phyloP scores from a whole-genome alignment of 108 stramenopile genomes.

The Cyclotella sp. region DNA sequence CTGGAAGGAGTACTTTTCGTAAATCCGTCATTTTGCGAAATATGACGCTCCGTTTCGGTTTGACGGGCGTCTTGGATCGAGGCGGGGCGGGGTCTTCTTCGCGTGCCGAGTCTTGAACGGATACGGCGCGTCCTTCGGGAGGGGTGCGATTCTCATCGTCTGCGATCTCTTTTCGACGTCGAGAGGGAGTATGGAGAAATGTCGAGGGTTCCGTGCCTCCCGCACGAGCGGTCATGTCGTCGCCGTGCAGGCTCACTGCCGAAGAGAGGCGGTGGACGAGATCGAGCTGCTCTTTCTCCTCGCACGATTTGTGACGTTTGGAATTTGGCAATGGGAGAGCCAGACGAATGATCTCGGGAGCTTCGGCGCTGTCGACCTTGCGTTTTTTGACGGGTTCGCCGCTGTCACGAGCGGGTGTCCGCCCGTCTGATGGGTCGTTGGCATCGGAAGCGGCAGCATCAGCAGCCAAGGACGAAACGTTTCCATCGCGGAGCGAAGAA shows the following conservation, averaged over 20 bases:
- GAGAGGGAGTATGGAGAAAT: slow-evolving; percentile 4
- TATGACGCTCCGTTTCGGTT: slow-evolving; percentile 38
- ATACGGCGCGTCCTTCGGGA: not conserved
- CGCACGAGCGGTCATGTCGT: not conserved
- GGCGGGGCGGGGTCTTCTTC: not conserved
- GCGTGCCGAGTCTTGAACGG: not conserved
- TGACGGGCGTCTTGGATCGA: slow-evolving; percentile 17
- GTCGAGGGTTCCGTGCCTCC: not conserved
- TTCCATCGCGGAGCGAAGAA: not conserved
- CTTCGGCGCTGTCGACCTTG: not conserved
- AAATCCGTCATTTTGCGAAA: slow-evolving; percentile 50
- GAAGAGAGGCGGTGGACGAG: slow-evolving; percentile 9
- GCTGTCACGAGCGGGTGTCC: not conserved
- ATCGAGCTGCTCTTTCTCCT: not conserved
- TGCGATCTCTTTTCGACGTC: not conserved
- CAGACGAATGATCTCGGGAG: slow-evolving; percentile 17
- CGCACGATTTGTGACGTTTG: not conserved
- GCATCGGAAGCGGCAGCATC: not conserved
- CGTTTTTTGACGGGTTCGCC: slow-evolving; percentile 17
- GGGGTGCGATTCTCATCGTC: slow-evolving; percentile 13
- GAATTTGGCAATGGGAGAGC: slow-evolving; percentile 1
- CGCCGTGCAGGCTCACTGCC: not conserved
- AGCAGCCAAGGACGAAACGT: not conserved
- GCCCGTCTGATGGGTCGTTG: not conserved
- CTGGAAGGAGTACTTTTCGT: not conserved